These are phyloP conservation scores for Aegilops bicornis DNA, from an alignment of 176 grass and related monocot species.

Conservation along the genomic window DNA sequence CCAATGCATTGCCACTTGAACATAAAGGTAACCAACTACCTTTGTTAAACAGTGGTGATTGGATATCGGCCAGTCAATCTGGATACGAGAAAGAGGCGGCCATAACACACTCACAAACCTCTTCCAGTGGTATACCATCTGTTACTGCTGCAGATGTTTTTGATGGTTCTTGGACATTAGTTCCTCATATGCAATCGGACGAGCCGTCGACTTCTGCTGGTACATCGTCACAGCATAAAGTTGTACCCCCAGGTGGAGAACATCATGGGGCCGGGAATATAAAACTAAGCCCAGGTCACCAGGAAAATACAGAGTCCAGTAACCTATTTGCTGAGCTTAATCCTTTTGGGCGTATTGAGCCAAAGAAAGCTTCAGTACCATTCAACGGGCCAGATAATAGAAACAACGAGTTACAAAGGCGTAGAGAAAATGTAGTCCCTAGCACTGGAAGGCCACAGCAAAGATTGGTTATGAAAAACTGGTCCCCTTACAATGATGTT, in stretches of 20 bases:
- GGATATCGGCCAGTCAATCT: conserved; percentile 52
- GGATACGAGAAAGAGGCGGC: conserved; percentile 45
- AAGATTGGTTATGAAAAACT: conserved; percentile 91
- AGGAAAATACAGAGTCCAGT: conserved; percentile 58
- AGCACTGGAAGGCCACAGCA: conserved; percentile 71
- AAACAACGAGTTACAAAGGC: conserved; percentile 69
- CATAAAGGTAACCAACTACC: conserved; percentile 39
- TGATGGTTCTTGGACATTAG: conserved; percentile 38
- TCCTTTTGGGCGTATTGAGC: conserved; percentile 56
- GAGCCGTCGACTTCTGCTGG: conserved; percentile 62
- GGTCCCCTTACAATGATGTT: conserved; percentile 96
- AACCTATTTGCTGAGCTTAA: conserved; percentile 98
- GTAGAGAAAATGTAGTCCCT: conserved; percentile 69
- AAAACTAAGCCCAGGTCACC: conserved; percentile 40
- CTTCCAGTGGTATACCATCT: conserved; percentile 44
- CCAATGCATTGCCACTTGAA: conserved; percentile 33
- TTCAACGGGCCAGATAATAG: conserved; percentile 57
- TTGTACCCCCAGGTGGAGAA: conserved; percentile 31
- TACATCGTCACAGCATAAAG: conserved; percentile 56
- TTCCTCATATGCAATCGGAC: conserved; percentile 46
- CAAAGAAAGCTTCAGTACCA: conserved; percentile 41
- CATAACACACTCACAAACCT: conserved; percentile 37
- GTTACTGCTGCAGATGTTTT: conserved; percentile 41
- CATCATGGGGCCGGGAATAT: conserved; percentile 39
- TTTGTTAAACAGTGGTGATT: conserved; percentile 32